phyloP scores from a whole-genome alignment of 768 basidiomycete genomes.

The Rubroboletus pulcherrimus region DNA sequence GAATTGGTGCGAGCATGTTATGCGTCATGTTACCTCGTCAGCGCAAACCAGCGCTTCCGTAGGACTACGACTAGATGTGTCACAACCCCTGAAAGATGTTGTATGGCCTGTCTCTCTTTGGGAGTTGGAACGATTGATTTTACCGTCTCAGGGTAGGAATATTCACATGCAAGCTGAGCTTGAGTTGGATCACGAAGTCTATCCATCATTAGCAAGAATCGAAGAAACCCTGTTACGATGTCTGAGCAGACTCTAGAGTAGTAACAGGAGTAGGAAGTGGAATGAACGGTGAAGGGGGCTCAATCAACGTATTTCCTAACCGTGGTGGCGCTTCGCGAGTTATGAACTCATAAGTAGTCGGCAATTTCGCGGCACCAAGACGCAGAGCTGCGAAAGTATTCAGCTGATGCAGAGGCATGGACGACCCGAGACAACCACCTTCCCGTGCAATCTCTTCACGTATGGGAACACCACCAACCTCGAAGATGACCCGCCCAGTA shows the following conservation, averaged over 20 bases:
- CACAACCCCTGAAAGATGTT: neutral
- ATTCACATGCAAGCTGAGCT: neutral
- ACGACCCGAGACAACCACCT: conserved; percentile 42
- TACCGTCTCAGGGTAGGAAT: neutral
- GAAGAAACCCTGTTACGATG: conserved; percentile 4
- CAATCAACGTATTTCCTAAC: conserved; percentile 61
- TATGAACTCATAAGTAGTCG: conserved; percentile 86
- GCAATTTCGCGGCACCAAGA: conserved; percentile 83
- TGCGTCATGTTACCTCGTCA: neutral
- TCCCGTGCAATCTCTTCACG: conserved; percentile 92
- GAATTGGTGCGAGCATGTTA: too few relatives aligned
- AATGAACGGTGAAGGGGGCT: conserved; percentile 27
- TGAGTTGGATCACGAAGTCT: neutral
- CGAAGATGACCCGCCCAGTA: conserved; percentile 87
- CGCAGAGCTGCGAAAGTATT: conserved; percentile 59
- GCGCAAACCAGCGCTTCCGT: neutral
- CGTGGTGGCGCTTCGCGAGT: conserved; percentile 63
- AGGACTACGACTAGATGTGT: neutral
- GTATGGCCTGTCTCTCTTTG: neutral
- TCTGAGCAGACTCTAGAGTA: conserved; percentile 8
- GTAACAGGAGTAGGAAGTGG: conserved; percentile 10
- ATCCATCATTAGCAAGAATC: neutral
- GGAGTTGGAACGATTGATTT: neutral
- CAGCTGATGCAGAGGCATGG: neutral
- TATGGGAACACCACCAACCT: conserved; percentile 86